These are phyloP conservation scores for Syncephalastrum monosporum DNA, from an alignment of 371 early-diverging fungal species.

Conservation along the genomic window DNA sequence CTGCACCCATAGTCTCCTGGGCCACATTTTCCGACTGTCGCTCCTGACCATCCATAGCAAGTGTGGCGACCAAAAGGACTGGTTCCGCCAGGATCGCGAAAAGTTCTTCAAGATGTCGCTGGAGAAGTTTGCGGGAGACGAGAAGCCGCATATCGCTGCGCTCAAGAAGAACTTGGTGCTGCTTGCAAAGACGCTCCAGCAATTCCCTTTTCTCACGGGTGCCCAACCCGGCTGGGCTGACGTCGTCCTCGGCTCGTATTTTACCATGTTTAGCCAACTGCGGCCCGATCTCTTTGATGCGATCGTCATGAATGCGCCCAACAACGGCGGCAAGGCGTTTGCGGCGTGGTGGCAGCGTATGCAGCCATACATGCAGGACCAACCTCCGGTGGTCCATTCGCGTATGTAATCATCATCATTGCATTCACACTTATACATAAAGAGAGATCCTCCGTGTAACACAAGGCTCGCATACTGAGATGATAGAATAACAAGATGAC, in stretches of 20 bases:
- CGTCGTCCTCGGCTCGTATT: constrained; percentile 14
- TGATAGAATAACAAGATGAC: no score
- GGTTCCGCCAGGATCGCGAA: constrained; percentile 18
- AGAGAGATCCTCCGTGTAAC: no score
- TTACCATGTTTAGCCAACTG: constrained; percentile 8
- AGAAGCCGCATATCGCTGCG: constrained; percentile 9
- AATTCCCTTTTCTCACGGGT: constrained; percentile 20
- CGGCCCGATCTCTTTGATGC: constrained; percentile 18
- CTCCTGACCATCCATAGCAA: constrained; percentile 8
- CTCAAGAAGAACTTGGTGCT: constrained; percentile 8
- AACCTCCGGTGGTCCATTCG: background rate
- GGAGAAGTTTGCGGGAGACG: constrained; percentile 18
- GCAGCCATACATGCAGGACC: constrained; percentile 15
- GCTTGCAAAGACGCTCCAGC: constrained; percentile 9
- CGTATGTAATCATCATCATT: no score
- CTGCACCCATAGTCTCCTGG: constrained; percentile 9
- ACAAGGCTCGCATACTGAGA: no score
- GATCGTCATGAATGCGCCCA: constrained; percentile 11
- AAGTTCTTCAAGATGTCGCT: constrained; percentile 12
- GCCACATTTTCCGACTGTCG: constrained; percentile 16
- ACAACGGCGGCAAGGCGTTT: constrained; percentile 4
- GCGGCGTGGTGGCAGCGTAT: constrained; percentile 16
- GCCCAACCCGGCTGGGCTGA: constrained; percentile 19
- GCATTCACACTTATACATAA: no score
- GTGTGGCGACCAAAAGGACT: constrained; percentile 1